A percentile compares a stretch with the other conserved stretches of the same genome.
phyloP scores from a whole-genome alignment of 768 basidiomycete genomes.

The Sarcodon sp. region DNA sequence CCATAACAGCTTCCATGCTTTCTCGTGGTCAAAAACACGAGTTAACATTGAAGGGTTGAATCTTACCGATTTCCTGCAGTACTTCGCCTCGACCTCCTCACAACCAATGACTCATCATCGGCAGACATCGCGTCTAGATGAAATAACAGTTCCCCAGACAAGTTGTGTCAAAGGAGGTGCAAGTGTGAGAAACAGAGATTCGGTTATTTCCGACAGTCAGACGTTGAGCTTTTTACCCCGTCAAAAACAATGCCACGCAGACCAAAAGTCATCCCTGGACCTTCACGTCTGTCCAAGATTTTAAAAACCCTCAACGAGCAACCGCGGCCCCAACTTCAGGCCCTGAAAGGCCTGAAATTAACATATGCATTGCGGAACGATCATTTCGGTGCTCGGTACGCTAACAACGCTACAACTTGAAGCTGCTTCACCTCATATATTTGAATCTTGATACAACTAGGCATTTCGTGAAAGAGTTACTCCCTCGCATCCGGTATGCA shows the following conservation, averaged over 20 bases:
- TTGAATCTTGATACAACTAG: slow-evolving; percentile 21
- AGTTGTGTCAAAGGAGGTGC: neutral
- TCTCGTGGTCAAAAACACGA: slow-evolving; percentile 2
- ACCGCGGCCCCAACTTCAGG: slow-evolving; percentile 36
- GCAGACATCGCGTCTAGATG: slow-evolving; percentile 7
- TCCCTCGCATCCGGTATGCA: slow-evolving; percentile 66
- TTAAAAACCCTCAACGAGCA: slow-evolving; percentile 34
- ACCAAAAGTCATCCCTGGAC: slow-evolving; percentile 23
- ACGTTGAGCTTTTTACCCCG: neutral
- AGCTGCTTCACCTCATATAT: neutral
- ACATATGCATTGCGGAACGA: slow-evolving; percentile 50
- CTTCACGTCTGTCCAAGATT: slow-evolving; percentile 42
- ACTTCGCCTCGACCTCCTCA: slow-evolving; percentile 51
- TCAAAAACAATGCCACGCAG: slow-evolving; percentile 14
- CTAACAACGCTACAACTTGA: neutral
- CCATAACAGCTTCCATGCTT: slow-evolving; percentile 72
- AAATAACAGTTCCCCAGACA: neutral
- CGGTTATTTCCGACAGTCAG: neutral
- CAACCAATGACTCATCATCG: slow-evolving; percentile 33
- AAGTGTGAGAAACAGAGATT: neutral
- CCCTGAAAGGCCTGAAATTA: slow-evolving; percentile 39
- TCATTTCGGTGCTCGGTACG: slow-evolving; percentile 66
- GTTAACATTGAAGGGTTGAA: neutral
- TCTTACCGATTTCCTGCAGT: slow-evolving; percentile 70
- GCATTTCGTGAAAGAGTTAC: slow-evolving; percentile 69